A percentile compares a stretch with the other conserved stretches of the same genome.
Conservation (phyloP, 75 land plant genomes). For the Pinus taeda region DNA sequence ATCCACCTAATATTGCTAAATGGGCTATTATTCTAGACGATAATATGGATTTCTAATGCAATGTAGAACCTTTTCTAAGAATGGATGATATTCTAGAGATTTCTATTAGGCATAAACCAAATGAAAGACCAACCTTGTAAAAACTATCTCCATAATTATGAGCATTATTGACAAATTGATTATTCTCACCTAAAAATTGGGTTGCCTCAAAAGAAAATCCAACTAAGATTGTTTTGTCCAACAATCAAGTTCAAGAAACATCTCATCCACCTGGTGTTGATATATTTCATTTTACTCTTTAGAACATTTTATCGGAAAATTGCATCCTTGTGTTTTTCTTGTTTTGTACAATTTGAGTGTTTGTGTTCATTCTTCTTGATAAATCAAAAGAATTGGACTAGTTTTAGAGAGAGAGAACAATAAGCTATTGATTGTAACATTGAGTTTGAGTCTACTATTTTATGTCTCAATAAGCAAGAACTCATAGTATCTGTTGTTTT, state of each 20-base stretch:
- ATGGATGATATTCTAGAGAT: conserved; percentile 45
- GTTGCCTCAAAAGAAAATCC: not conserved
- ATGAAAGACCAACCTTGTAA: conserved; percentile 49
- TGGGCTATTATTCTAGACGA: conserved; percentile 60
- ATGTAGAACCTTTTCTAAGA: conserved; percentile 48
- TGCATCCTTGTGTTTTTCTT: not conserved
- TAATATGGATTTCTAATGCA: conserved; percentile 38
- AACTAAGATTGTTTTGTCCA: not conserved
- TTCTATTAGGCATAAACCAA: conserved; percentile 30
- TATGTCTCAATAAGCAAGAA: no score
- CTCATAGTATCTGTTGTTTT: no score
- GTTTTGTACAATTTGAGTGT: conserved; percentile 4
- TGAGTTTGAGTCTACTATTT: not conserved
- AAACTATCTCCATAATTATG: conserved; percentile 4
- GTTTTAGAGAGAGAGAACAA: conserved; percentile 1
- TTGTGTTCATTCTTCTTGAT: not conserved
- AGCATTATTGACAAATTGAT: not conserved
- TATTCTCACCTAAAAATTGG: not conserved
- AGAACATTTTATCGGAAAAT: not conserved
- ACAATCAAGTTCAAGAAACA: not conserved
- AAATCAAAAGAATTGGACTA: conserved; percentile 1
- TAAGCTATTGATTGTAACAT: conserved; percentile 4
- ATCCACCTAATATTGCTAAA: conserved; percentile 55
- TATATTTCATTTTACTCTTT: not conserved
- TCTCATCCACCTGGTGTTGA: not conserved